A percentile compares a stretch with the other conserved stretches of the same genome.
phyloP scores from a whole-genome alignment of 192 early-diverging fungal species.

The Spizellomyces punctatus region DNA sequence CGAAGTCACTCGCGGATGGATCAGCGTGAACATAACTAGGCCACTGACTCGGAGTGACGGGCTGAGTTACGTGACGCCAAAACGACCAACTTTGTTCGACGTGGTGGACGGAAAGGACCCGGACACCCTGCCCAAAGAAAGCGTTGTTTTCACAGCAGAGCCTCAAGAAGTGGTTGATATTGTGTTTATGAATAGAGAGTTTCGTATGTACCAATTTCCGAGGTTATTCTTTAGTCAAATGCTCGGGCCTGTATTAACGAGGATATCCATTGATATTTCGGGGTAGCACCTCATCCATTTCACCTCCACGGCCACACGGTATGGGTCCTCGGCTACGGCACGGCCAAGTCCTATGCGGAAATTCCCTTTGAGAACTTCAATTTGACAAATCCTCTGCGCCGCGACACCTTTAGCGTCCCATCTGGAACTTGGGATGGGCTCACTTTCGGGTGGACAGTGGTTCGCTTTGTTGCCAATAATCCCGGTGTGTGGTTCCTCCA shows the following conservation, averaged over 20 bases:
- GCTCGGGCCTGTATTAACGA: not conserved
- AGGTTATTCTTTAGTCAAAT: not conserved
- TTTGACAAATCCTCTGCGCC: no score
- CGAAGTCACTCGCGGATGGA: constrained; percentile 7
- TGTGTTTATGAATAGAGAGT: no score
- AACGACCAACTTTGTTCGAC: not conserved
- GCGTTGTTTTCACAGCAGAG: constrained; percentile 4
- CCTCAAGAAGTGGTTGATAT: not conserved
- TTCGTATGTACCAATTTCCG: not conserved
- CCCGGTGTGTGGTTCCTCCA: no score
- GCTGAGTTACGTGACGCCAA: not conserved
- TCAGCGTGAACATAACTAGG: constrained; percentile 6
- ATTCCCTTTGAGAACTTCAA: no score
- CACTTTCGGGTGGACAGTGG: no score
- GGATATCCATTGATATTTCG: not conserved
- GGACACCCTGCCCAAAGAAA: constrained; percentile 5
- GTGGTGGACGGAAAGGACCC: constrained; percentile 1
- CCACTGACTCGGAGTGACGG: not conserved
- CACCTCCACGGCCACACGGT: no score
- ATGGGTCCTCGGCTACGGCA: no score
- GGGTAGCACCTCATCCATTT: not conserved
- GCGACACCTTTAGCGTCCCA: no score
- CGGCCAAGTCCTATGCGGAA: no score
- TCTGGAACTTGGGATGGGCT: no score
- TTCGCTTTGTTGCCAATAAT: no score